phyloP scores from a whole-genome alignment of 2,329 filamentous ascomycete species.

The Pseudogymnoascus sp. region DNA sequence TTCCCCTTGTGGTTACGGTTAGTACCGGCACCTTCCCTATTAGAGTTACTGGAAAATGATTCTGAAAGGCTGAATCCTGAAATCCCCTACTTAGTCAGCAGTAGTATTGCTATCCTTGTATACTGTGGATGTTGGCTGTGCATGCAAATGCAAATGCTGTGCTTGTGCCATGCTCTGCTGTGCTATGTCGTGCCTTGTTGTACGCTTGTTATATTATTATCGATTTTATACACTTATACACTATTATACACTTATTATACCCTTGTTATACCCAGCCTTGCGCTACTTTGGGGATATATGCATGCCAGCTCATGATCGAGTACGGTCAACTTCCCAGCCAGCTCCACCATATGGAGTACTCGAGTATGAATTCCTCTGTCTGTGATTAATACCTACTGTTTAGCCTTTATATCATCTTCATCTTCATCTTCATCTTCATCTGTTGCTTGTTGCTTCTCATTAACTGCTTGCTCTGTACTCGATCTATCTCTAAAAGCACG shows the following conservation, averaged over 20 bases:
- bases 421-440: neutral
- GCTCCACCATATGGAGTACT: too few species aligned
- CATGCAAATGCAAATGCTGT: neutral
- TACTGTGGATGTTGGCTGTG: neutral
- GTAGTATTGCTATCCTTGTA: neutral
- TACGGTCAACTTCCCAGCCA: neutral
- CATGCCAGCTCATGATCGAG: neutral
- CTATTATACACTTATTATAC: neutral
- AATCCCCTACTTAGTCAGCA: neutral
- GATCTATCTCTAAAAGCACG: neutral
- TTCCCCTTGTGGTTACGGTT: conserved; percentile 1
- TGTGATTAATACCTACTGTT: neutral
- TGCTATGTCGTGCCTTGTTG: neutral
- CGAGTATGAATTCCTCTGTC: neutral
- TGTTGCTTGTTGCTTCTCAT: neutral
- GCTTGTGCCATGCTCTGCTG: neutral
- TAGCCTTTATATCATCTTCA: neutral
- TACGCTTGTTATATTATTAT: neutral
- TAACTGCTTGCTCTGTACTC: neutral
- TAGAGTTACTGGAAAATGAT: neutral
- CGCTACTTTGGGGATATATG: neutral
- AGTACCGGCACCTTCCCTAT: neutral
- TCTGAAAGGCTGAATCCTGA: neutral
- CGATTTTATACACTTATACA: neutral
- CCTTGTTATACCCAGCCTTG: neutral